Evolutionary conservation across 2,329 filamentous ascomycete species (phyloP), one percentile per base, ranked within the genome.

Genomic region (Acrocalymma vagum): DNA sequence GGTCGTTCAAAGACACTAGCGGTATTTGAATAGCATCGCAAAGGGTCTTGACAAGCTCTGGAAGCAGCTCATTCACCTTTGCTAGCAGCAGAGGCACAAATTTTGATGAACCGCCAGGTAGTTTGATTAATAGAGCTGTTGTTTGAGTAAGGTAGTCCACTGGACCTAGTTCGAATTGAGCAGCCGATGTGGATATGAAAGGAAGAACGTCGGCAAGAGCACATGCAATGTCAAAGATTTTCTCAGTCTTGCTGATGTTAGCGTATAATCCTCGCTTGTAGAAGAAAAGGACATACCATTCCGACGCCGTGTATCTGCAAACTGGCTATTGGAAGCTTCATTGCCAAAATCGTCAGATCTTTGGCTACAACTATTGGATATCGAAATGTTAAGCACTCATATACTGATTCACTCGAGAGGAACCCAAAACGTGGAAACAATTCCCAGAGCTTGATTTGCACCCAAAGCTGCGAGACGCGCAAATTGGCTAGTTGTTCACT

Each of bases 401-500:
- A 78, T 0, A 42, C 76, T 66, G 47, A 71, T 63, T 38, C 71
- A 66, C 53, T 65, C 17, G 75, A 77, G 18, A 78, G 68, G 48
- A 72, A 79, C 8, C 80, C 77, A 53, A 79, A 82, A 29, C 76
- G 80, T 38, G 79, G 75, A 43, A 74, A 77, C 14, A 87, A 66
- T 53, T 86, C 82, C 84, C 83, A 87, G 1, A 78, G 72, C 37
- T 83, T 79, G 39, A 78, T 81, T 67, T 83, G 83, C 14, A 88
- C 69, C 83, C 84, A 88, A 48, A 84, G 78, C 56, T 86, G 83
- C 55, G 83, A 84, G 2, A 77, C 74, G 14, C 76, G 72, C 11
- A 84, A 62, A 37, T 87, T 84, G 17, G 75, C 70, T 7, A 81
- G 71, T 53, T 80, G 79, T 3, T 76, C 72, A 18, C 85, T 80